A percentile compares a stretch with the other conserved stretches of the same genome.
These are phyloP conservation scores for Xylaria arbuscula DNA, from an alignment of 2,329 filamentous ascomycete species.

Conservation along the genomic window DNA sequence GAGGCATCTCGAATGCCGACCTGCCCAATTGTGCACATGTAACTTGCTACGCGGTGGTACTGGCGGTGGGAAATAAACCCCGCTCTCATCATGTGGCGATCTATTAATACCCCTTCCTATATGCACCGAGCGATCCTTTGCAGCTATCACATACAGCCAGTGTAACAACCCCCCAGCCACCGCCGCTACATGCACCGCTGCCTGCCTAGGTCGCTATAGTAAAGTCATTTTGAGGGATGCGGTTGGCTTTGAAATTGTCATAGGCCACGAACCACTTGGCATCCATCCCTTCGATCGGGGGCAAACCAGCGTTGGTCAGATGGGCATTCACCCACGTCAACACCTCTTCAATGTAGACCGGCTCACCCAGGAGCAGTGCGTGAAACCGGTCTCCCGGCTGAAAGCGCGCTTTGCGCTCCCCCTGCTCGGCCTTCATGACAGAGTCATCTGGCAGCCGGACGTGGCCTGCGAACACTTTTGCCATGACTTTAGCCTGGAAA, in stretches of 20 bases:
- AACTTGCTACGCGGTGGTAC: background rate
- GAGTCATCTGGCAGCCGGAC: constrained; percentile 58
- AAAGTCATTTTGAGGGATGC: background rate
- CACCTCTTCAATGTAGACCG: constrained; percentile 50
- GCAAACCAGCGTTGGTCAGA: constrained; percentile 39
- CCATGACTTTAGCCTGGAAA: constrained; percentile 72
- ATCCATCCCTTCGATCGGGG: constrained; percentile 49
- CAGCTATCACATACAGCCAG: constrained; percentile 11
- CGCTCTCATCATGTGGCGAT: constrained; percentile 17
- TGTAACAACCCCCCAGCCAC: constrained; percentile 14
- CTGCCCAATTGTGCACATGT: background rate
- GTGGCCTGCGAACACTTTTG: constrained; percentile 65
- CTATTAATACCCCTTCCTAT: constrained; percentile 31
- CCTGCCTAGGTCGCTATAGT: background rate
- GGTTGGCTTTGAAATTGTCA: constrained; percentile 33
- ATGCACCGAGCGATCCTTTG: constrained; percentile 11
- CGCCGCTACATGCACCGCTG: background rate
- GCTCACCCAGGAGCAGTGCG: constrained; percentile 51
- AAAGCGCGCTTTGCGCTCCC: constrained; percentile 44
- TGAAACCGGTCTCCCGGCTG: constrained; percentile 54
- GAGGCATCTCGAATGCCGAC: constrained; percentile 1
- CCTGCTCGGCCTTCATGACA: constrained; percentile 53
- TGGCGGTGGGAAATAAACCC: constrained; percentile 9
- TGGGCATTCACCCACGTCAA: constrained; percentile 47
- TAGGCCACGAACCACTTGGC: constrained; percentile 48